Conservation (phyloP, 306 rosid genomes). For the Trifolium repens region DNA sequence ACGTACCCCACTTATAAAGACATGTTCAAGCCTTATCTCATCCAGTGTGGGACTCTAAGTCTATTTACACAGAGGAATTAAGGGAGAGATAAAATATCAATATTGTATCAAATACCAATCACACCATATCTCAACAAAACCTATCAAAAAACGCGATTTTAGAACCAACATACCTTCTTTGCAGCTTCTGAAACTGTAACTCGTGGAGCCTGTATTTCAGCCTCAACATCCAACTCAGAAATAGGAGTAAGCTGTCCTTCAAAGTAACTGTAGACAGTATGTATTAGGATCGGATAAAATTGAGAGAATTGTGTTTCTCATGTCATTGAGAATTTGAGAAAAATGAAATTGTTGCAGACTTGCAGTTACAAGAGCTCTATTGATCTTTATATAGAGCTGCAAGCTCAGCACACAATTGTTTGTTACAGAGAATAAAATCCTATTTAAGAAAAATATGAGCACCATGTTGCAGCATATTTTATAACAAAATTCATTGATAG, state of each 20-base stretch:
- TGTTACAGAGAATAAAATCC: too few species aligned
- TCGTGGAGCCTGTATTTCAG: background rate
- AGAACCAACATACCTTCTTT: background rate
- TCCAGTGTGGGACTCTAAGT: too few species aligned
- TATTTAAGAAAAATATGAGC: background rate
- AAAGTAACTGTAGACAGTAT: background rate
- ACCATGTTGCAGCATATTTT: background rate
- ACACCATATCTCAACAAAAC: background rate
- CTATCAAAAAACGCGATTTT: background rate
- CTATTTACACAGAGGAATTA: background rate
- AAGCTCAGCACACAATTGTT: too few species aligned
- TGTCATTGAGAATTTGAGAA: background rate
- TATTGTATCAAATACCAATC: background rate
- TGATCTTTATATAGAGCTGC: too few species aligned
- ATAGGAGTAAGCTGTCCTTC: background rate
- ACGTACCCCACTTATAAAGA: too few species aligned
- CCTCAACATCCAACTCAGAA: background rate
- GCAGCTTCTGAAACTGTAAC: background rate
- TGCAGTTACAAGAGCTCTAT: background rate
- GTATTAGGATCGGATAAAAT: background rate
- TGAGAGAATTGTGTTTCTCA: background rate
- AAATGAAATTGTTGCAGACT: background rate
- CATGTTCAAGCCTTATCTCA: too few species aligned
- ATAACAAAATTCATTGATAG: too few species aligned
- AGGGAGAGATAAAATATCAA: background rate